Conservation (phyloP, 1,284 basidiomycete species). For the Wallemia hederae region DNA sequence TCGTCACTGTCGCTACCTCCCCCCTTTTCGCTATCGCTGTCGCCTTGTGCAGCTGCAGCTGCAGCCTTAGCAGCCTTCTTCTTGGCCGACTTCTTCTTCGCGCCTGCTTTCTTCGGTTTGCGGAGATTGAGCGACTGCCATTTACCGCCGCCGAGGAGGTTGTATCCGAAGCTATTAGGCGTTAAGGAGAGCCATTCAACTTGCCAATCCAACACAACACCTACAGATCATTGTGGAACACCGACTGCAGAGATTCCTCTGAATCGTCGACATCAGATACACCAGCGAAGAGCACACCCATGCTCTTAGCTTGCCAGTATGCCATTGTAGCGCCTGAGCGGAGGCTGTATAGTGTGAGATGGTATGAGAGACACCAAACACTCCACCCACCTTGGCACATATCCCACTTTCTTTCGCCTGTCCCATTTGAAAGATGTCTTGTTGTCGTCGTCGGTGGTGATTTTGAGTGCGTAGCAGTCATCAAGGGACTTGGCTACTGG, state of each 20-base stretch:
- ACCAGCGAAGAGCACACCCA: conserved; percentile 65
- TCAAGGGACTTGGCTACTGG: conserved; percentile 63
- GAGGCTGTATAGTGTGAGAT: not conserved
- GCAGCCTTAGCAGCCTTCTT: conserved; percentile 17
- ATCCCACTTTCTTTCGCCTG: conserved; percentile 45
- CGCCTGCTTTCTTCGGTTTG: conserved; percentile 32
- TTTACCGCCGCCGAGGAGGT: conserved; percentile 39
- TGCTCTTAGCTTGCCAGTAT: conserved; percentile 21
- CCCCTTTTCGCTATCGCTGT: conserved; percentile 6
- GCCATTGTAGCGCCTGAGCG: conserved; percentile 12
- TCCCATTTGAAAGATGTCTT: conserved; percentile 46
- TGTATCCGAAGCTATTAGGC: conserved; percentile 38
- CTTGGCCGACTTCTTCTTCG: conserved; percentile 29
- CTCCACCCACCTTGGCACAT: conserved; percentile 11
- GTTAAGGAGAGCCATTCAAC: not conserved
- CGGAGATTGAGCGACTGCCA: conserved; percentile 49
- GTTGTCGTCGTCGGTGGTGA: conserved; percentile 20
- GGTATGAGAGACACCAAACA: not conserved
- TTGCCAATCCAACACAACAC: conserved; percentile 8
- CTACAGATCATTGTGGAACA: conserved; percentile 59
- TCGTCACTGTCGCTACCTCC: conserved; percentile 7
- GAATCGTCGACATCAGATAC: conserved; percentile 65
- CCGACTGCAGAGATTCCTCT: conserved; percentile 58
- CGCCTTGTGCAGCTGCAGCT: conserved; percentile 1
- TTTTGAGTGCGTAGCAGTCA: conserved; percentile 22